Conservation (phyloP, 306 rosid species). For the Cucumis hystrix region DNA sequence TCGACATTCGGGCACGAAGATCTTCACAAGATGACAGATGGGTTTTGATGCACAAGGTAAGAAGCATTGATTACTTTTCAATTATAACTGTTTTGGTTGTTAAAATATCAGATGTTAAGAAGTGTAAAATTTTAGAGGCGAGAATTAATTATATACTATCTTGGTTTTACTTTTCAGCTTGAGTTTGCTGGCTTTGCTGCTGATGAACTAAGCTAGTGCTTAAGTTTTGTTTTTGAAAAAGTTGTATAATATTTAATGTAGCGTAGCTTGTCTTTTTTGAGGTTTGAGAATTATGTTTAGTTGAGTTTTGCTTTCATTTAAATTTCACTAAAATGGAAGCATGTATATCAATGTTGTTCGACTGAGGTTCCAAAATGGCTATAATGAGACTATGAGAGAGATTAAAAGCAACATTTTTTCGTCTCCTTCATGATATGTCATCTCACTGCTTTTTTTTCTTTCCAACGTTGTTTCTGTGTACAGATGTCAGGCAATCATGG, state of each 20-base stretch:
- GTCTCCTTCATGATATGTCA: neutral
- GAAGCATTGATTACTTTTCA: constrained; percentile 21
- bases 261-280: neutral
- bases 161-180: neutral
- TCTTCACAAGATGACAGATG: constrained; percentile 72
- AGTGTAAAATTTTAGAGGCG: neutral
- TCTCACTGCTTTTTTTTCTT: neutral
- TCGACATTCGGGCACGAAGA: constrained; percentile 60
- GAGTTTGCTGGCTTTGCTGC: neutral
- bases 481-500: constrained; percentile 4
- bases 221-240: neutral
- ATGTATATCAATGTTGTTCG: neutral
- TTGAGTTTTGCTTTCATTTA: neutral
- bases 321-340: neutral
- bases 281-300: neutral
- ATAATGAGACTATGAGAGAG: neutral
- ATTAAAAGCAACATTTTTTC: neutral
- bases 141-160: neutral
- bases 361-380: neutral
- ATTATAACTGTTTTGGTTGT: constrained; percentile 7
- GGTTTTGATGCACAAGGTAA: constrained; percentile 86
- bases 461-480: neutral
- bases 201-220: neutral
- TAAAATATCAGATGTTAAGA: neutral
- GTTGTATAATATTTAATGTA: neutral